A percentile compares a stretch with the other conserved stretches of the same genome.
These are phyloP conservation scores for Nicotiana tomentosiformis DNA, from an alignment of 257 asterid species.

Conservation along the genomic window DNA sequence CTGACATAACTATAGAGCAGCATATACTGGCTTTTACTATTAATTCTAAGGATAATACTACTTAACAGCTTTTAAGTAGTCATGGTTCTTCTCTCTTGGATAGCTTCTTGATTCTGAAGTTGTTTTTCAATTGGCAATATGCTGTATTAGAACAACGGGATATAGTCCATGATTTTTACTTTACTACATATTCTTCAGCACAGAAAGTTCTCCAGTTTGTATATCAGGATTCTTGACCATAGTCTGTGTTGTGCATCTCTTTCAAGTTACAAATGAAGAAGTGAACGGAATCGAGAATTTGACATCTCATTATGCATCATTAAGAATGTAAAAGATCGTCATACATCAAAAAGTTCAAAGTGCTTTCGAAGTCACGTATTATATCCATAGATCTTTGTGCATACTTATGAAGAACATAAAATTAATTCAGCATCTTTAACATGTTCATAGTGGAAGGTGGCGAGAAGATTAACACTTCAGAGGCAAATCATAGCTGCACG, in stretches of 20 bases:
- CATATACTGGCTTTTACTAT: background rate
- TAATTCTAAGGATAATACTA: background rate
- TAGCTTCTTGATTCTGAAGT: background rate
- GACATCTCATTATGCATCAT: background rate
- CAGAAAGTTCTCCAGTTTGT: background rate
- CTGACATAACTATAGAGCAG: background rate
- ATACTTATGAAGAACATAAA: background rate
- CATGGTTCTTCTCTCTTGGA: background rate
- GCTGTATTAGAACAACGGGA: background rate
- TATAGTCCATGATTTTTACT: background rate
- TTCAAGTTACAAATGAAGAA: background rate
- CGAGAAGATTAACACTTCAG: background rate
- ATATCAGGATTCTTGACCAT: background rate
- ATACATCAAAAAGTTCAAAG: background rate
- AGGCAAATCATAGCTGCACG: background rate
- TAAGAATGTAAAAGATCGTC: background rate
- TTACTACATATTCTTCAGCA: background rate
- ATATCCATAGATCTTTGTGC: background rate
- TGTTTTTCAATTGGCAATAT: background rate
- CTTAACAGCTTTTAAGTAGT: background rate
- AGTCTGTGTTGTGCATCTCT: background rate
- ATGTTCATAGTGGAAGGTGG: constrained; percentile 1
- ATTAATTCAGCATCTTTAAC: background rate
- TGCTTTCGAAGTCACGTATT: background rate
- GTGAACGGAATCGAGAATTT: background rate